phyloP scores from a whole-genome alignment of 1,139 yeast genomes.

The Scheffersomyces stambukii region DNA sequence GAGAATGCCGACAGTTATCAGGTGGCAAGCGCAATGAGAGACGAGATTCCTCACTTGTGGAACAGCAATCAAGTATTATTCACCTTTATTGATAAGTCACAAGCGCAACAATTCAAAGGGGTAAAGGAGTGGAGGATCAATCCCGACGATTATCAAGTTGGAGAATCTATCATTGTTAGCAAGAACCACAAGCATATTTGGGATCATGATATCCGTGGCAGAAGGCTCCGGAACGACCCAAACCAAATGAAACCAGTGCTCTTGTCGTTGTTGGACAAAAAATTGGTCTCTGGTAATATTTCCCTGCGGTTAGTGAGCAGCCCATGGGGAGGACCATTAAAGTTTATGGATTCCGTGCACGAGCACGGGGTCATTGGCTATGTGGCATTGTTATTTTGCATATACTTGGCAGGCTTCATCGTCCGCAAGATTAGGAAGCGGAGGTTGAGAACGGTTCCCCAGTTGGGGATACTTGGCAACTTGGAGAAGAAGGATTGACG shows the following conservation, averaged over 20 bases:
- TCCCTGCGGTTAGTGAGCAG: conserved; percentile 41
- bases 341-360: conserved; percentile 44
- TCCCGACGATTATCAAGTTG: conserved; percentile 32
- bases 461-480: conserved; percentile 18
- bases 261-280: conserved; percentile 28
- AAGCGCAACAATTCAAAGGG: conserved; percentile 25
- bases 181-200: conserved; percentile 31
- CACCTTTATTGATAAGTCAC: conserved; percentile 51
- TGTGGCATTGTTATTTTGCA: conserved; percentile 16
- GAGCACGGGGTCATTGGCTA: conserved; percentile 45
- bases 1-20: conserved; percentile 36
- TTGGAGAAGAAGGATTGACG: too few relatives aligned
- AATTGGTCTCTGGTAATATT: too few relatives aligned
- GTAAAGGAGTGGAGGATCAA: conserved; percentile 41
- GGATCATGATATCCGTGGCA: conserved; percentile 29
- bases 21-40: conserved; percentile 45
- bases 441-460: conserved; percentile 7
- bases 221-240: conserved; percentile 27
- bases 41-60: conserved; percentile 44
- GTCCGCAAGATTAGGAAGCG: conserved; percentile 5
- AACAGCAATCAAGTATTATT: conserved; percentile 42
- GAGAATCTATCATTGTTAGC: conserved; percentile 35
- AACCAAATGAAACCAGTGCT: conserved; percentile 22
- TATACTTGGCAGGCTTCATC: conserved; percentile 7
- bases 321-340: conserved; percentile 36